phyloP scores from a whole-genome alignment of 768 basidiomycete genomes.

The Pilatotrama ljubarskyi region DNA sequence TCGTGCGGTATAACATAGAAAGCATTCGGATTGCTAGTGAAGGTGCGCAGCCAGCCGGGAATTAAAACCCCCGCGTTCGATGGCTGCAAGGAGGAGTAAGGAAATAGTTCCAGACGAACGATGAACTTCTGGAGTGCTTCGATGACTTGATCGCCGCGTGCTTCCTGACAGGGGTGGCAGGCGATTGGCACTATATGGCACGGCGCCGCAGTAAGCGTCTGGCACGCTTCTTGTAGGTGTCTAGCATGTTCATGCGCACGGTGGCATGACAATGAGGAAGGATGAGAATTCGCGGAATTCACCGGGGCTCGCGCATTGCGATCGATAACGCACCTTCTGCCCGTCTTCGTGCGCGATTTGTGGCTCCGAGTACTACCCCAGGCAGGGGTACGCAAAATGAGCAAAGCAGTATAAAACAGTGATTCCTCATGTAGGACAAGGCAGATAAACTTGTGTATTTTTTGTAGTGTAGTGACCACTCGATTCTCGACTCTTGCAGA shows the following conservation, averaged over 20 bases:
- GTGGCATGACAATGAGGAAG: neutral
- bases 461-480: no score
- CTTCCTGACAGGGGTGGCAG: neutral
- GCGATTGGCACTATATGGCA: neutral
- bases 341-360: neutral
- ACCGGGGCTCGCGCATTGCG: neutral
- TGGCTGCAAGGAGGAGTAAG: neutral
- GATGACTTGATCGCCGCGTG: neutral
- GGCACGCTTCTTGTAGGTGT: neutral
- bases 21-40: neutral
- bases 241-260: no score
- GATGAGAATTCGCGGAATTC: constrained; percentile 1
- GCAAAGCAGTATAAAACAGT: no score
- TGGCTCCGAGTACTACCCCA: no score
- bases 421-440: no score
- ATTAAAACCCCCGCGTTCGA: neutral
- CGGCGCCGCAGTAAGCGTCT: neutral
- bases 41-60: neutral
- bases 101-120: neutral
- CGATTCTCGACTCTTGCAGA: no score
- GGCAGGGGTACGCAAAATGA: no score
- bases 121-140: neutral
- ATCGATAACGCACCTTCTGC: neutral
- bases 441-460: no score
- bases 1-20: neutral